A percentile compares a stretch with the other conserved stretches of the same genome.
Evolutionary conservation across 129 eudicot species (phyloP).

Genomic region (Arctium minus): DNA sequence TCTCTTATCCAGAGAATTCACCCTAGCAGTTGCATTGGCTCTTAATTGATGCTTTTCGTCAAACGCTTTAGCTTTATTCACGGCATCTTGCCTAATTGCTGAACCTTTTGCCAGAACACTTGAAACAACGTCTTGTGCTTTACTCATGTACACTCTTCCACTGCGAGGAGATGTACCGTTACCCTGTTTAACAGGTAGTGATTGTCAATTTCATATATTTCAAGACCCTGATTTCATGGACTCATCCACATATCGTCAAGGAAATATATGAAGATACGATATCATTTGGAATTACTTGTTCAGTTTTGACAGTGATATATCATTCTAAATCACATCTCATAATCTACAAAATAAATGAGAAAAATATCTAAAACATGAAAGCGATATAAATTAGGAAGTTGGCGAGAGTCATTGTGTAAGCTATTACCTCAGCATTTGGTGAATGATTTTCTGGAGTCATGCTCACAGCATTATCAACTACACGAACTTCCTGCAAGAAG

Average conservation of each 20-base stretch:
- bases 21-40: conserved; percentile 90
- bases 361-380: background rate
- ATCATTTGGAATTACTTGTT: conserved; percentile 3
- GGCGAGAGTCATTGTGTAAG: background rate
- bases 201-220: background rate
- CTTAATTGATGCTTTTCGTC: conserved; percentile 87
- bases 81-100: conserved; percentile 84
- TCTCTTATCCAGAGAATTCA: conserved; percentile 75
- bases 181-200: conserved; percentile 30
- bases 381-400: background rate
- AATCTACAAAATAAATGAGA: background rate
- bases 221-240: background rate
- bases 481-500: conserved; percentile 49
- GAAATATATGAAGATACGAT: background rate
- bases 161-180: conserved; percentile 52
- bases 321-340: background rate
- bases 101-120: conserved; percentile 91
- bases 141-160: conserved; percentile 71
- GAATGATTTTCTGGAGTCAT: conserved; percentile 40
- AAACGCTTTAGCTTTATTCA: conserved; percentile 90
- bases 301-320: background rate
- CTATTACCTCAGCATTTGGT: conserved; percentile 52
- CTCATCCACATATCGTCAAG: background rate
- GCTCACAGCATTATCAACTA: conserved; percentile 52
- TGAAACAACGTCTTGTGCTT: conserved; percentile 92